Conservation (phyloP, 768 basidiomycete species). For the Suillus discolor region DNA sequence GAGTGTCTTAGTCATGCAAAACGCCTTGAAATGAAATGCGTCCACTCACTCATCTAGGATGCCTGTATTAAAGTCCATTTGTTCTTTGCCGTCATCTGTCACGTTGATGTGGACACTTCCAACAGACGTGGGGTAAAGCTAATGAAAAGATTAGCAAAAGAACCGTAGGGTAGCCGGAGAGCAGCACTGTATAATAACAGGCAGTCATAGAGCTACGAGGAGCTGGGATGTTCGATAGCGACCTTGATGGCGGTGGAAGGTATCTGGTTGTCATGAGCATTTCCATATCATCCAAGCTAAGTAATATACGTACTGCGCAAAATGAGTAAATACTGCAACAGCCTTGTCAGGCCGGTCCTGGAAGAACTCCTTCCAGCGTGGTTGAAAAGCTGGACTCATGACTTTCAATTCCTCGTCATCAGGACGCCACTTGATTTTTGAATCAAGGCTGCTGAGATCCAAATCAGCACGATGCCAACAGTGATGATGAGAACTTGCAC, state of each 20-base stretch:
- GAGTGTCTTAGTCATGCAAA: neutral
- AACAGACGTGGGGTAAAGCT: constrained; percentile 47
- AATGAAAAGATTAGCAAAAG: neutral
- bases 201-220: constrained; percentile 18
- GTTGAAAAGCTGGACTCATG: constrained; percentile 50
- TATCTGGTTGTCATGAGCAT: neutral
- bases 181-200: constrained; percentile 34
- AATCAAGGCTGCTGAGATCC: constrained; percentile 48
- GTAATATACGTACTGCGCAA: constrained; percentile 38
- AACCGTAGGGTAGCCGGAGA: neutral
- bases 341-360: constrained; percentile 57
- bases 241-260: neutral
- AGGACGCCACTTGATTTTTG: constrained; percentile 60
- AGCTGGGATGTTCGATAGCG: neutral
- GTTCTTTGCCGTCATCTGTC: constrained; percentile 41
- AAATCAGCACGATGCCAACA: neutral
- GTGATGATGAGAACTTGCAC: neutral
- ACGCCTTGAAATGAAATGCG: neutral
- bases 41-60: constrained; percentile 45
- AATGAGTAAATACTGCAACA: constrained; percentile 44
- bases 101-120: constrained; percentile 52
- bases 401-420: constrained; percentile 47
- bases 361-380: constrained; percentile 54
- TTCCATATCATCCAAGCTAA: neutral
- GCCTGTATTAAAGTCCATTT: constrained; percentile 46